These are phyloP conservation scores for Tetracentron sinense DNA, from an alignment of 164 flowering plant genomes.

Conservation along the genomic window DNA sequence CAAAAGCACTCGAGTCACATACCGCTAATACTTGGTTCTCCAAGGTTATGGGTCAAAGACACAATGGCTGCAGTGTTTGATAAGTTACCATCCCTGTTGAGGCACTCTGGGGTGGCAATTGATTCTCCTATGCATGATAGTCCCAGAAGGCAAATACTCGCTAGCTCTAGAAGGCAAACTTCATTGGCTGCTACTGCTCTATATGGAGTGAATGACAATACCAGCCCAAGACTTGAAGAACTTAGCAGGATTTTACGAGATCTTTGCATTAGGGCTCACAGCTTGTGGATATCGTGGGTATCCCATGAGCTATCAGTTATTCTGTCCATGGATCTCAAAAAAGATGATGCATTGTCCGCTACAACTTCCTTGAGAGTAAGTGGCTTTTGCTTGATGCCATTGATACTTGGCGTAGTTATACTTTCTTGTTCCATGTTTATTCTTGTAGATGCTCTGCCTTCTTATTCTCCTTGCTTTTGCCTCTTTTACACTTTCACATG, in stretches of 20 bases:
- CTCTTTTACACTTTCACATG: background rate
- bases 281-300: constrained; percentile 88
- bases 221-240: constrained; percentile 73
- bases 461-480: background rate
- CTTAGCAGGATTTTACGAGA: constrained; percentile 49
- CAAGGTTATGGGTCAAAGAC: constrained; percentile 70
- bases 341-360: constrained; percentile 71
- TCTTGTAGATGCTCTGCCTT: background rate
- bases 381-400: constrained; percentile 11
- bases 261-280: constrained; percentile 73
- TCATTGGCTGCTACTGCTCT: constrained; percentile 61
- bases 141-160: constrained; percentile 39
- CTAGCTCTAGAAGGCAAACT: constrained; percentile 46
- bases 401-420: background rate
- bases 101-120: constrained; percentile 40
- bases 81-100: constrained; percentile 33
- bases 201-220: constrained; percentile 58
- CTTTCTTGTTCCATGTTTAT: background rate
- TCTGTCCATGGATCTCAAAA: constrained; percentile 51
- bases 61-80: constrained; percentile 31
- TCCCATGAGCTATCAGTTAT: constrained; percentile 67
- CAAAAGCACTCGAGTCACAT: constrained; percentile 77
- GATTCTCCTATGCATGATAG: constrained; percentile 44
- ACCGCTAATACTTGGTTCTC: constrained; percentile 84
- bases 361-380: constrained; percentile 69